Percentiles rank a stretch among this genome's conserved stretches.
Evolutionary conservation across 1,284 basidiomycete genomes (phyloP).

Genomic region (Mycena citricolor): DNA sequence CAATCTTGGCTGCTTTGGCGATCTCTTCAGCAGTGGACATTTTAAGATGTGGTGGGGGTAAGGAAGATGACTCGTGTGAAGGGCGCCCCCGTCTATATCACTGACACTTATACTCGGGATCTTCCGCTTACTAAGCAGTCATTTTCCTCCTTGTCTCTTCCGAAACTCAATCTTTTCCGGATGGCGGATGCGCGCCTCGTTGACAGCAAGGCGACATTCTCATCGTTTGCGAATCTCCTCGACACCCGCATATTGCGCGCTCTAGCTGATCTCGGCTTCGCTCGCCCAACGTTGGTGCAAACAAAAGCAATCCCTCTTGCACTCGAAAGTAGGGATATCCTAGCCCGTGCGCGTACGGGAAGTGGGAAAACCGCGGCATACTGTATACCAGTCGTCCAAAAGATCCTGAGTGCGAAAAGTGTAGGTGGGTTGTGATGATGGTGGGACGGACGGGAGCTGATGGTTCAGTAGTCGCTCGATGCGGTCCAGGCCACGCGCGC

Average conservation of each 20-base stretch:
- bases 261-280: conserved; percentile 79
- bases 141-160: no score
- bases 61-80: no score
- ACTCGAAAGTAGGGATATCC: conserved; percentile 88
- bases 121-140: no score
- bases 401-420: conserved; percentile 79
- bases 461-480: conserved; percentile 34
- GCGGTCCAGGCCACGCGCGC: conserved; percentile 67
- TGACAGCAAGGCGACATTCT: conserved; percentile 45
- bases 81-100: no score
- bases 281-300: conserved; percentile 82
- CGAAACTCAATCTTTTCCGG: no score
- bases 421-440: conserved; percentile 49
- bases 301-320: conserved; percentile 82
- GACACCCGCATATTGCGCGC: conserved; percentile 77
- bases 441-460: neutral
- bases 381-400: conserved; percentile 88
- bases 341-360: conserved; percentile 92
- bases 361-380: conserved; percentile 98
- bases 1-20: conserved; percentile 74
- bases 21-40: conserved; percentile 46
- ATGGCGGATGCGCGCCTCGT: conserved; percentile 20
- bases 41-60: no score
- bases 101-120: no score
- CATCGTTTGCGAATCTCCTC: conserved; percentile 69